Conservation (phyloP, 78 protist genomes). For the Polysphondylium violaceum region DNA sequence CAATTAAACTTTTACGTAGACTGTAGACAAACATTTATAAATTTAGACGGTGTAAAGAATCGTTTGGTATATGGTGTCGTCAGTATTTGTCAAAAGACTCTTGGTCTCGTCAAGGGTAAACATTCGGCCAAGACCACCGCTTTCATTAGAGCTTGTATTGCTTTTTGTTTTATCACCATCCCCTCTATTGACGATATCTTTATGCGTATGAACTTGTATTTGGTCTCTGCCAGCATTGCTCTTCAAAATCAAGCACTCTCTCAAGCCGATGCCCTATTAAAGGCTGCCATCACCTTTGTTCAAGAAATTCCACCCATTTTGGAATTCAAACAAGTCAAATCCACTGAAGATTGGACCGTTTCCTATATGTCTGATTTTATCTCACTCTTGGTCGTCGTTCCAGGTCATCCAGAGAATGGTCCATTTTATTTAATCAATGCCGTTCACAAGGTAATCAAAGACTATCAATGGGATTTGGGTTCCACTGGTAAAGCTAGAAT, state of each 20-base stretch:
- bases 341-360: slow-evolving; percentile 78
- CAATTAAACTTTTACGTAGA: slow-evolving; percentile 89
- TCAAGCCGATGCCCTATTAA: slow-evolving; percentile 91
- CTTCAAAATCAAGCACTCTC: slow-evolving; percentile 84
- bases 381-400: slow-evolving; percentile 82
- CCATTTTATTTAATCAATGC: slow-evolving; percentile 87
- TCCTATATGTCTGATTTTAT: slow-evolving; percentile 23
- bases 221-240: slow-evolving; percentile 59
- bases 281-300: slow-evolving; percentile 83
- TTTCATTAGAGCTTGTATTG: slow-evolving; percentile 87
- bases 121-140: slow-evolving; percentile 86
- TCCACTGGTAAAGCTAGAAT: slow-evolving; percentile 54
- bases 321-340: slow-evolving; percentile 35
- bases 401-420: slow-evolving; percentile 93
- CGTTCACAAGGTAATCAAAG: slow-evolving; percentile 78
- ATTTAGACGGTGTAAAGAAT: slow-evolving; percentile 86
- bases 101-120: slow-evolving; percentile 64
- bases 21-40: slow-evolving; percentile 83
- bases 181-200: slow-evolving; percentile 87
- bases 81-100: slow-evolving; percentile 69
- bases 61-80: slow-evolving; percentile 68
- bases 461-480: slow-evolving; percentile 58
- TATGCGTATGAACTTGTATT: slow-evolving; percentile 78
- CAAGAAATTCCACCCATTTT: slow-evolving; percentile 80
- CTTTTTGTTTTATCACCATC: slow-evolving; percentile 90